These are phyloP conservation scores for Colletotrichum tropicicola DNA, from an alignment of 2,329 filamentous ascomycete genomes.

Conservation along the genomic window DNA sequence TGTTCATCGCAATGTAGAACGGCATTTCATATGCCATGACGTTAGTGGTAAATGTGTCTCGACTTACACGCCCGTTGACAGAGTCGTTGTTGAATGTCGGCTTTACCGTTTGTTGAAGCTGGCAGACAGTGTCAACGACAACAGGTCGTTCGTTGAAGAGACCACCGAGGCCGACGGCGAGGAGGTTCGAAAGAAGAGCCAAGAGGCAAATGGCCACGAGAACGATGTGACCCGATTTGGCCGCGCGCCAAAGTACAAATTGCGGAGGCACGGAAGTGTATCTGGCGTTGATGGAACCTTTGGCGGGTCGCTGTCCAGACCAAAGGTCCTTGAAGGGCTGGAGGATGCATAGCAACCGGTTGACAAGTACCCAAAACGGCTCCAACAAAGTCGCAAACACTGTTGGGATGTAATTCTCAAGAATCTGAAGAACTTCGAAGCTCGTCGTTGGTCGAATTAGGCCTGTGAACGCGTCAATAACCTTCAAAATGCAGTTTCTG, in stretches of 20 bases:
- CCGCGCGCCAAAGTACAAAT: constrained; percentile 54
- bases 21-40: constrained; percentile 34
- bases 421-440: constrained; percentile 45
- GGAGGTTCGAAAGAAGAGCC: constrained; percentile 59
- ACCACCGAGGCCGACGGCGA: constrained; percentile 60
- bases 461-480: constrained; percentile 33
- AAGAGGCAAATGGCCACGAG: constrained; percentile 57
- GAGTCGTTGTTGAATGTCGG: constrained; percentile 35
- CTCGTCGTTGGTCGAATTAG: constrained; percentile 39
- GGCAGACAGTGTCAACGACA: background rate
- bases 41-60: background rate
- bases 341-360: constrained; percentile 60
- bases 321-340: constrained; percentile 63
- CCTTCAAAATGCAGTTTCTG: no score
- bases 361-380: constrained; percentile 64
- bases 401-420: constrained; percentile 62
- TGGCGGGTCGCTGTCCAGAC: constrained; percentile 42
- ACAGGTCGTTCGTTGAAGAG: constrained; percentile 53
- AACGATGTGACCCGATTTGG: constrained; percentile 53
- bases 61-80: background rate
- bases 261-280: constrained; percentile 67
- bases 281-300: constrained; percentile 48
- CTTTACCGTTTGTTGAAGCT: constrained; percentile 28
- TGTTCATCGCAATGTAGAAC: constrained; percentile 51
- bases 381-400: constrained; percentile 64